Conservation (phyloP, 2,329 filamentous ascomycete species). For the Hypocrella siamensis region DNA sequence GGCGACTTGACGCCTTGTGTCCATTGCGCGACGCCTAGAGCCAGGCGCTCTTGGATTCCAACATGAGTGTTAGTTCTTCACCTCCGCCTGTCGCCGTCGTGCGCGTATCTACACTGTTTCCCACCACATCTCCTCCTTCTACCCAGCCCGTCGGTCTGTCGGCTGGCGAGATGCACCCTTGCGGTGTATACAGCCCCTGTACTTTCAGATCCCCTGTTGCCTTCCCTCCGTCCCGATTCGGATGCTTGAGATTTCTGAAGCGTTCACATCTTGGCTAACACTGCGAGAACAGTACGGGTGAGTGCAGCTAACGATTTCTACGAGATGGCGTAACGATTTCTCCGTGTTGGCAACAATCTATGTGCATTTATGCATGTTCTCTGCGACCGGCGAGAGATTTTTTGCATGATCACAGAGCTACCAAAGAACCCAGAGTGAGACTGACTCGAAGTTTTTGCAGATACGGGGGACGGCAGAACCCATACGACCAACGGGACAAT, state of each 20-base stretch:
- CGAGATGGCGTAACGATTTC: too few species aligned
- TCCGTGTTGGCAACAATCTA: too few species aligned
- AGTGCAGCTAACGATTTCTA: conserved; percentile 16
- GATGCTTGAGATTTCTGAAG: conserved; percentile 1
- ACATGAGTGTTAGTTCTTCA: conserved; percentile 14
- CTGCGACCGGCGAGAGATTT: too few species aligned
- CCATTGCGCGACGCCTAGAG: too few species aligned
- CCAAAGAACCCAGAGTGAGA: too few species aligned
- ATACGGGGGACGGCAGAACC: conserved; percentile 40
- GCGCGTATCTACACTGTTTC: conserved; percentile 8
- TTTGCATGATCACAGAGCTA: too few species aligned
- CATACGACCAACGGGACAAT: conserved; percentile 39
- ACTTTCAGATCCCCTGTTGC: not conserved
- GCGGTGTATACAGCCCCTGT: too few species aligned
- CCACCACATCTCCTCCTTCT: not conserved
- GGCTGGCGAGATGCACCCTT: too few species aligned
- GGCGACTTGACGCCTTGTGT: too few species aligned
- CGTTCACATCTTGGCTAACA: conserved; percentile 10
- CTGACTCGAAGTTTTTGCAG: too few species aligned
- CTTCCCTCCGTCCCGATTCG: not conserved
- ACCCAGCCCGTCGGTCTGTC: not conserved
- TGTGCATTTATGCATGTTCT: too few species aligned
- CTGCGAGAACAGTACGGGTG: conserved; percentile 35
- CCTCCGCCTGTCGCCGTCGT: conserved; percentile 8
- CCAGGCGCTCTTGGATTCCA: conserved; percentile 6